Percentiles rank a stretch among this genome's conserved stretches.
Conservation (phyloP, 257 asterid species). For the Solanum pennellii region DNA sequence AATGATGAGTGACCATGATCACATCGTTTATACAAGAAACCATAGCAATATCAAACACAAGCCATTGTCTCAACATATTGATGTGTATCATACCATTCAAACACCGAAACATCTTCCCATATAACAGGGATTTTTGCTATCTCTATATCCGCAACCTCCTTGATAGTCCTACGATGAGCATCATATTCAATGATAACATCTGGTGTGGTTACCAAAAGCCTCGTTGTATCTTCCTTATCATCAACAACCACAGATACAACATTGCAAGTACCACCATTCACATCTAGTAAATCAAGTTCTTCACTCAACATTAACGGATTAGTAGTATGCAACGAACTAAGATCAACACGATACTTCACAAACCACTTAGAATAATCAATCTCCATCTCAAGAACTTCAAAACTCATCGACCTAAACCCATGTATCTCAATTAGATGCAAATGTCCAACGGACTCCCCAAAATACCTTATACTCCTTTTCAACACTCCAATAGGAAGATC, state of each 20-base stretch:
- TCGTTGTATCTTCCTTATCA: neutral
- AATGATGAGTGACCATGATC: neutral
- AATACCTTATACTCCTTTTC: neutral
- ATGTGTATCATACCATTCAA: neutral
- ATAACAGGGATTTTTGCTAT: neutral
- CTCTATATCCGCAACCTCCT: neutral
- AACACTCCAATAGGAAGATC: neutral
- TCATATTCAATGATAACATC: neutral
- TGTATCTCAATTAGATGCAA: neutral
- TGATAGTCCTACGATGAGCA: neutral
- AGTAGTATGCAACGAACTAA: neutral
- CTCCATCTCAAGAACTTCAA: slow-evolving; percentile 1
- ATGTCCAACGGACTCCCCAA: neutral
- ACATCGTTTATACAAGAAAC: neutral
- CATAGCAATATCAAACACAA: neutral
- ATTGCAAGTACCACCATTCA: neutral
- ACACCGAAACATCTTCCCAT: neutral
- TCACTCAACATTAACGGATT: neutral
- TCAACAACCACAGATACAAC: neutral
- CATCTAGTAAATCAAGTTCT: neutral
- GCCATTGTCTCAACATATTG: neutral
- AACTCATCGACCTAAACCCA: neutral
- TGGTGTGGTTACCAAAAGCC: neutral
- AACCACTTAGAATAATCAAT: neutral
- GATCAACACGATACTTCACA: neutral